A percentile compares a stretch with the other conserved stretches of the same genome.
phyloP scores from a whole-genome alignment of 805 yeast genomes.

The Candida ortonii region DNA sequence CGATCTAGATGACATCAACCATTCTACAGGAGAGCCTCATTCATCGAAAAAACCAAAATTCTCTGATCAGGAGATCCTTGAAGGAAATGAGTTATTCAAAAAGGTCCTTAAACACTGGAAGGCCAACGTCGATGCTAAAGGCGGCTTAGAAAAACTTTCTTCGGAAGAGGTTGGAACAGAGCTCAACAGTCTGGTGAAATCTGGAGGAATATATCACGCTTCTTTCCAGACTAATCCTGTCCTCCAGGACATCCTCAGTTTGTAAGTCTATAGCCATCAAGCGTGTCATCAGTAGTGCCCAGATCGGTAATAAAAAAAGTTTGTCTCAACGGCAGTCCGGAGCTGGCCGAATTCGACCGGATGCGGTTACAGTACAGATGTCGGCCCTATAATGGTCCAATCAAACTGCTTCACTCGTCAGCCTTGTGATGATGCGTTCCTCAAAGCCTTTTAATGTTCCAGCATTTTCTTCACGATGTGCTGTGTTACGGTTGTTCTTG shows the following conservation, averaged over 20 bases:
- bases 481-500: no score
- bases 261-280: slow-evolving; percentile 9
- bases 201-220: slow-evolving; percentile 17
- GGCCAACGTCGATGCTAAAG: slow-evolving; percentile 41
- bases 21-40: slow-evolving; percentile 36
- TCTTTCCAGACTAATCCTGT: slow-evolving; percentile 18
- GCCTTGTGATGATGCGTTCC: no score
- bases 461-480: no score
- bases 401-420: no score
- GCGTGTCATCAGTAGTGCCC: not conserved
- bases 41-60: slow-evolving; percentile 50
- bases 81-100: slow-evolving; percentile 55
- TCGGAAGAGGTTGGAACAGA: slow-evolving; percentile 39
- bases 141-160: slow-evolving; percentile 41
- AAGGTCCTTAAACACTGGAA: slow-evolving; percentile 55
- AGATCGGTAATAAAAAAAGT: not conserved
- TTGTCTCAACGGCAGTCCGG: not conserved
- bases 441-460: no score
- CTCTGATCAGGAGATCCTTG: slow-evolving; percentile 46
- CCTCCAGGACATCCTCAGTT: slow-evolving; percentile 23
- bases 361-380: no score
- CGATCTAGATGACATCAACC: slow-evolving; percentile 64
- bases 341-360: no score
- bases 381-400: no score
- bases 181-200: slow-evolving; percentile 36